A percentile compares a stretch with the other conserved stretches of the same genome.
Evolutionary conservation across 1,139 yeast genomes (phyloP).

Genomic region (Yamadazyma friedrichii): DNA sequence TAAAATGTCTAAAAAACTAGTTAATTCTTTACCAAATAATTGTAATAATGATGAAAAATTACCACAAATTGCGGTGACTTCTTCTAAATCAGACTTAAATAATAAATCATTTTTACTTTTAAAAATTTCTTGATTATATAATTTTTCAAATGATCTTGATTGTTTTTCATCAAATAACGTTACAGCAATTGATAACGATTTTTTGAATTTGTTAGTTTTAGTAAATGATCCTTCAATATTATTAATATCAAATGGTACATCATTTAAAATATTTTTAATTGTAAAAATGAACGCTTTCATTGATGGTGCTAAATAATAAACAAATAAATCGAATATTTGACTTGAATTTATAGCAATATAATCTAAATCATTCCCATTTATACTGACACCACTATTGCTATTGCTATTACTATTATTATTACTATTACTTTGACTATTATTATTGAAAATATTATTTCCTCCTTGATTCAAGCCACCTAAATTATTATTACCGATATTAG

Average conservation of each 20-base stretch:
- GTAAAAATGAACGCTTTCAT: slow-evolving; percentile 67
- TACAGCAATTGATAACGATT: slow-evolving; percentile 53
- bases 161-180: slow-evolving; percentile 59
- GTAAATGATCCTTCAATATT: slow-evolving; percentile 29
- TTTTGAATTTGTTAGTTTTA: slow-evolving; percentile 41
- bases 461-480: slow-evolving; percentile 9
- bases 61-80: slow-evolving; percentile 83
- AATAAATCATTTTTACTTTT: slow-evolving; percentile 31
- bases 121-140: slow-evolving; percentile 62
- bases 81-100: slow-evolving; percentile 69
- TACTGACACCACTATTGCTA: slow-evolving; percentile 9
- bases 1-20: slow-evolving; percentile 45
- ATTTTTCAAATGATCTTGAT: slow-evolving; percentile 50
- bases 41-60: slow-evolving; percentile 68
- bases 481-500: slow-evolving; percentile 13
- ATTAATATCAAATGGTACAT: slow-evolving; percentile 53
- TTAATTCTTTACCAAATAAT: slow-evolving; percentile 60
- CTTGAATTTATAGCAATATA: slow-evolving; percentile 36
- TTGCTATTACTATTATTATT: slow-evolving; percentile 12
- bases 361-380: slow-evolving; percentile 15
- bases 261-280: slow-evolving; percentile 57
- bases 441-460: slow-evolving; percentile 2
- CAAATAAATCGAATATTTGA: slow-evolving; percentile 64
- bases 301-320: slow-evolving; percentile 69
- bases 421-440: neutral